Percentiles rank a stretch among this genome's conserved stretches.
Conservation (phyloP, 768 basidiomycete species). For the Tulasnella sp. region DNA sequence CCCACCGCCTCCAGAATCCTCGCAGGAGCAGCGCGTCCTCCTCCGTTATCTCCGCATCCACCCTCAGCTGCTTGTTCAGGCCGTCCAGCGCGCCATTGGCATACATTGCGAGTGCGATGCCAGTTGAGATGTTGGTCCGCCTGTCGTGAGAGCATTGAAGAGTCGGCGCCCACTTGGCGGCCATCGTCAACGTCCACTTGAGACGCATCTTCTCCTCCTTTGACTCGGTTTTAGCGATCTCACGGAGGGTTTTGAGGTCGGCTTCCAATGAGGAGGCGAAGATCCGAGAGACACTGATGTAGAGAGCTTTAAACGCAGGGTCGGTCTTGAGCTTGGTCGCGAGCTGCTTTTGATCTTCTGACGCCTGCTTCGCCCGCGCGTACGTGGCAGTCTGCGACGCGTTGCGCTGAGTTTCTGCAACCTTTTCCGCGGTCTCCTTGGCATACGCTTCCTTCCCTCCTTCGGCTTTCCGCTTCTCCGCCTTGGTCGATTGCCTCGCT, state of each 20-base stretch:
- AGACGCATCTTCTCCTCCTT: conserved; percentile 21
- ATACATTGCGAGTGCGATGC: conserved; percentile 49
- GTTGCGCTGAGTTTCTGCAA: background rate
- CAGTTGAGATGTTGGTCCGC: conserved; percentile 56
- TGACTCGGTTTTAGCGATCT: conserved; percentile 30
- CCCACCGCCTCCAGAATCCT: conserved; percentile 49
- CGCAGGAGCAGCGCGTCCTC: conserved; percentile 42
- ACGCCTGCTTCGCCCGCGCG: conserved; percentile 15
- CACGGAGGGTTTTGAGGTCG: conserved; percentile 41
- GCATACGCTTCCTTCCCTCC: conserved; percentile 11
- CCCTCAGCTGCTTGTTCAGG: conserved; percentile 9
- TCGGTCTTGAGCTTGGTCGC: conserved; percentile 28
- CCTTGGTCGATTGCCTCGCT: background rate
- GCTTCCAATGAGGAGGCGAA: conserved; percentile 46
- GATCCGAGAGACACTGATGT: conserved; percentile 52
- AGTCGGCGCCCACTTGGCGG: conserved; percentile 64
- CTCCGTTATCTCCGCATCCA: conserved; percentile 23
- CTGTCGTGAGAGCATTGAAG: conserved; percentile 53
- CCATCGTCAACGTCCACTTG: conserved; percentile 32
- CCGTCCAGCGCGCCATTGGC: conserved; percentile 27
- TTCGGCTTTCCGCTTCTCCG: background rate
- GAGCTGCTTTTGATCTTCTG: conserved; percentile 22
- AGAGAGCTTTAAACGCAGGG: conserved; percentile 53
- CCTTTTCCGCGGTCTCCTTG: conserved; percentile 22
- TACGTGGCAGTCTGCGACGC: background rate